Percentiles rank a stretch among this genome's conserved stretches.
These are phyloP conservation scores for Pneumocystis oryctolagi DNA, from an alignment of 1,139 yeast genomes.

Conservation along the genomic window DNA sequence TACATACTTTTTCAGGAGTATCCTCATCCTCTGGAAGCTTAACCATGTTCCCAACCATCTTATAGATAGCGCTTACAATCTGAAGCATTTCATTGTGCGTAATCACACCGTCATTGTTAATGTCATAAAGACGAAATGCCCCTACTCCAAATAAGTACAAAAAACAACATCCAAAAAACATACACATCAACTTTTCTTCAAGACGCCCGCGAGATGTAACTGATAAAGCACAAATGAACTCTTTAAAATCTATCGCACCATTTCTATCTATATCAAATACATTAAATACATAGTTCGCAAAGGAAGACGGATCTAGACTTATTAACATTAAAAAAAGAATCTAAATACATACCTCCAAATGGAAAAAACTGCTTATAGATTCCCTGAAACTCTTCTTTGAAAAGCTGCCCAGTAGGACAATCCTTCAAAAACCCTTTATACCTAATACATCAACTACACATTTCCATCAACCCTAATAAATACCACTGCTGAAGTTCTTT, in stretches of 20 bases:
- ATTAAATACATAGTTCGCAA: constrained; percentile 73
- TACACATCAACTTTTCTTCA: constrained; percentile 68
- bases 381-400: constrained; percentile 76
- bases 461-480: constrained; percentile 34
- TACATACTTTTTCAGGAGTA: constrained; percentile 54
- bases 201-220: constrained; percentile 76
- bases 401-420: constrained; percentile 80
- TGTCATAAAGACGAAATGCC: constrained; percentile 77
- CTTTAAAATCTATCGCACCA: constrained; percentile 80
- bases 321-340: background rate
- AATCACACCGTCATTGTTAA: constrained; percentile 61
- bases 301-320: constrained; percentile 59
- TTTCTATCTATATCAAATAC: constrained; percentile 75
- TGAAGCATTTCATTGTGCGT: constrained; percentile 62
- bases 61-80: constrained; percentile 72
- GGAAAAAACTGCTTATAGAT: constrained; percentile 95
- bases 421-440: constrained; percentile 47
- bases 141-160: constrained; percentile 13
- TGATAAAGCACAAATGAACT: constrained; percentile 75
- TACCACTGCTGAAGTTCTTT: constrained; percentile 97
- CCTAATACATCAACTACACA: background rate
- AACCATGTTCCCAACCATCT: constrained; percentile 94
- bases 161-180: constrained; percentile 19
- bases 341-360: constrained; percentile 39
- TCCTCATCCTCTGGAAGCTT: constrained; percentile 78